Percentiles rank a stretch among this genome's conserved stretches.
phyloP scores from a whole-genome alignment of 225 moss, liverwort and hornwort genomes.

The Takakia lepidozioides region DNA sequence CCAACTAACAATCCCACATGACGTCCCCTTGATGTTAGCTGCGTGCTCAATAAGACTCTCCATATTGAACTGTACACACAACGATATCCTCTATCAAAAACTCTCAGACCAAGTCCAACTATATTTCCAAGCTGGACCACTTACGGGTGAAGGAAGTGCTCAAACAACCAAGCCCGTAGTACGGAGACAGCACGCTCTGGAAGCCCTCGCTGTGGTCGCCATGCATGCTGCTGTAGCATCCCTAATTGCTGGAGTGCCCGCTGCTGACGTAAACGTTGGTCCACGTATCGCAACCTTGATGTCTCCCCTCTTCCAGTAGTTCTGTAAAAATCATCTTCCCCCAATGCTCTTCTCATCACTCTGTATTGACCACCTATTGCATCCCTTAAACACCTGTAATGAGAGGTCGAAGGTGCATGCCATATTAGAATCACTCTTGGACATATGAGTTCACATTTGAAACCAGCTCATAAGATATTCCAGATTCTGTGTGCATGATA shows the following conservation, averaged over 20 bases:
- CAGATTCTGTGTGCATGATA: no score
- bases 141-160: constrained; percentile 49
- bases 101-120: no score
- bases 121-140: no score
- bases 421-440: no score
- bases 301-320: constrained; percentile 8
- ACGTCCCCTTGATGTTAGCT: no score
- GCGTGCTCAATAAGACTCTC: no score
- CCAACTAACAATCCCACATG: no score
- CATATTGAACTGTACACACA: no score
- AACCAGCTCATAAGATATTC: no score
- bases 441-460: no score
- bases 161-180: constrained; percentile 34
- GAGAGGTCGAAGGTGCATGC: no score
- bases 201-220: constrained; percentile 39
- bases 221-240: constrained; percentile 14
- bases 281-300: constrained; percentile 5
- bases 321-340: constrained; percentile 11
- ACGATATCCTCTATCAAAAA: no score
- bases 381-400: constrained; percentile 10
- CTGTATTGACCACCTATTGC: constrained; percentile 10
- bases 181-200: constrained; percentile 31
- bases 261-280: constrained; percentile 18
- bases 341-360: constrained; percentile 13
- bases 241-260: constrained; percentile 20